Evolutionary conservation across 2,329 filamentous ascomycete species (phyloP).

Genomic region (Aspergillus oerlinghausenensis): DNA sequence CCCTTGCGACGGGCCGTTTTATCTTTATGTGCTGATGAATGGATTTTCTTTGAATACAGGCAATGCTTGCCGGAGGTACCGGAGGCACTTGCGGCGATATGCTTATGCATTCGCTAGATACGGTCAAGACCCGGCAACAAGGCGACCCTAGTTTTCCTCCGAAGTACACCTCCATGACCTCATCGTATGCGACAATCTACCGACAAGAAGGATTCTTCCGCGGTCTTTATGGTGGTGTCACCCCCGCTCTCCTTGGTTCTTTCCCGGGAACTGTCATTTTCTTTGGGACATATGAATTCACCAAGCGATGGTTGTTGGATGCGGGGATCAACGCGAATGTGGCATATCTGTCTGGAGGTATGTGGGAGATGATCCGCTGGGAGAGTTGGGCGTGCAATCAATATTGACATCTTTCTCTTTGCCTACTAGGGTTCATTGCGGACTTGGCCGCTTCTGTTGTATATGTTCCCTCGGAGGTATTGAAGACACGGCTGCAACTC

Average conservation of each 20-base stretch:
- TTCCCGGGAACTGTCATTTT: constrained; percentile 93
- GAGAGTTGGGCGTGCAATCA: background rate
- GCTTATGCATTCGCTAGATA: constrained; percentile 98
- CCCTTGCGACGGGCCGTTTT: background rate
- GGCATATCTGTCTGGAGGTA: constrained; percentile 81
- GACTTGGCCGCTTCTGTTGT: constrained; percentile 87
- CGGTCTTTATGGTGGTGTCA: constrained; percentile 89
- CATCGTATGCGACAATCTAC: constrained; percentile 88
- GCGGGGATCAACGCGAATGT: constrained; percentile 74
- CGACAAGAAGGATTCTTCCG: constrained; percentile 82
- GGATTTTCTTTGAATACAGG: constrained; percentile 47
- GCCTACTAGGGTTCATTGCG: constrained; percentile 70
- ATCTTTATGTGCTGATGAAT: constrained; percentile 11
- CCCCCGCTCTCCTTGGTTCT: constrained; percentile 84
- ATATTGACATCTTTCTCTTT: constrained; percentile 4
- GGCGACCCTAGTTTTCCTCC: constrained; percentile 90
- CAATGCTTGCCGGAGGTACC: constrained; percentile 90
- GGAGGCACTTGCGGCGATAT: constrained; percentile 93
- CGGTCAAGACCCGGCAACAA: constrained; percentile 96
- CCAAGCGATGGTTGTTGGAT: constrained; percentile 85
- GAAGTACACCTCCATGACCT: constrained; percentile 84
- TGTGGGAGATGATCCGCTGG: constrained; percentile 22
- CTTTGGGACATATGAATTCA: constrained; percentile 94
- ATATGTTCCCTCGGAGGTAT: constrained; percentile 94
- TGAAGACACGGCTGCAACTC: constrained; percentile 94